A percentile compares a stretch with the other conserved stretches of the same genome.
phyloP scores from a whole-genome alignment of 768 basidiomycete genomes.

The Xerocomellus intermedius region DNA sequence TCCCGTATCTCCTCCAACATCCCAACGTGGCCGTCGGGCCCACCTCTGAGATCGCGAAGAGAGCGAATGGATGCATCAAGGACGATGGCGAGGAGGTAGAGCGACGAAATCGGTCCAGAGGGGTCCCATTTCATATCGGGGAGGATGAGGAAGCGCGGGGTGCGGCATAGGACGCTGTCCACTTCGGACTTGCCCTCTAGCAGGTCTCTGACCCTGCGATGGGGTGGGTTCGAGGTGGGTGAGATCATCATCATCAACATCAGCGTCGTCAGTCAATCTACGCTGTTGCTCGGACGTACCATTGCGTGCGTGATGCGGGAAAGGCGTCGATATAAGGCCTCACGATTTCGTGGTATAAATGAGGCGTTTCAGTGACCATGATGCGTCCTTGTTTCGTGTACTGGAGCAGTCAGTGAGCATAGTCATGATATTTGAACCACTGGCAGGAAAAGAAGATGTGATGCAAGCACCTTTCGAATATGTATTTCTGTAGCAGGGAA shows the following conservation, averaged over 20 bases:
- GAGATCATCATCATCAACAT: too few species aligned
- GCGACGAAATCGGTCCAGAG: conserved; percentile 53
- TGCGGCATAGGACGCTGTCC: conserved; percentile 66
- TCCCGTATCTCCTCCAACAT: conserved; percentile 65
- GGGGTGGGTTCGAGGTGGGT: not conserved
- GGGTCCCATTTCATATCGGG: conserved; percentile 99
- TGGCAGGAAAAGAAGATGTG: not conserved
- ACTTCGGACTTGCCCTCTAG: conserved; percentile 74
- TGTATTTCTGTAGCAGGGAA: conserved; percentile 90
- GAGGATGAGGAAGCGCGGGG: conserved; percentile 68
- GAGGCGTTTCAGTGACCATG: conserved; percentile 83
- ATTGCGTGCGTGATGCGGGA: conserved; percentile 74
- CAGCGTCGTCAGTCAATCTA: not conserved
- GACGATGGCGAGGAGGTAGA: conserved; percentile 85
- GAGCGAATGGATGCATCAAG: conserved; percentile 61
- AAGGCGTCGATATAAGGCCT: conserved; percentile 78
- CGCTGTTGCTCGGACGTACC: conserved; percentile 44
- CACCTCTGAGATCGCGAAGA: conserved; percentile 65
- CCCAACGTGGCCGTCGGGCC: conserved; percentile 51
- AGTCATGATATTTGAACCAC: not conserved
- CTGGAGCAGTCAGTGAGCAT: conserved; percentile 34
- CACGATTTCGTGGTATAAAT: conserved; percentile 65
- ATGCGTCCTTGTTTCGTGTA: conserved; percentile 71
- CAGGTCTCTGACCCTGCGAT: conserved; percentile 79
- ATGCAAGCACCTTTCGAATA: conserved; percentile 56